Evolutionary conservation across 495 filamentous ascomycete species (phyloP), one percentile per base, ranked within the genome.

Genomic region (Podospora appendiculata): DNA sequence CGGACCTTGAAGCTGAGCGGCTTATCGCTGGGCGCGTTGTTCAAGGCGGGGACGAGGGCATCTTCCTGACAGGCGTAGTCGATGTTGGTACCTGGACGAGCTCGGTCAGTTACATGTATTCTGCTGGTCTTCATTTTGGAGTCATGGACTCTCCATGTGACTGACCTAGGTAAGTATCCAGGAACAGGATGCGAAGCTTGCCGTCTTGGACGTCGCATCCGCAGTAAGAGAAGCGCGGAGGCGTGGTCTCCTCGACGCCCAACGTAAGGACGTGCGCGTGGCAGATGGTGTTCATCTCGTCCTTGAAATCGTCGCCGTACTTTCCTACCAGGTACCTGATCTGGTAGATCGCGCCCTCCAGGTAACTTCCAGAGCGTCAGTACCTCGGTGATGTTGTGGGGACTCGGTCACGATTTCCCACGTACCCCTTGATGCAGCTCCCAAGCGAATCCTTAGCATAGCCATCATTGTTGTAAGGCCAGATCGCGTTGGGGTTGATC

Each of bases 241-340:
- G 58, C 13, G 52, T 56, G n/a, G 55, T 54, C 38, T 74, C 67
- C 45, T 74, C 66, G 34, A 78, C 45, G 51, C 74, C 71, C 12
- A 79, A 60, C n/a, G 67, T 73, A n/a, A 78, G 52, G 45, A 66
- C 56, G 52, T 76, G 72, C n/a, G 65, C 63, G 35, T 62, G 50
- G 58, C 63, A 67, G 47, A 79, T 70, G 19, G 56, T 55, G 60
- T 81, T 81, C 48, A 81, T 57, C 57, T 81, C 76, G 12, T 58
- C 57, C 45, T 66, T 60, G 47, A 71, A 69, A 7, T 58, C 54
- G 44, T 67, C 65, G 32, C 64, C 68, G 58, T 68, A 63, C 16
- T 57, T 49, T 19, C 50, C 48, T 16, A 55, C 48, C 39, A 69
- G 69, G 49, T 72, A 67, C 46, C 68, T 65, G 53, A 79, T 52